Conservation (phyloP, 148 eudicot genomes). For the Limonium bicolor region DNA sequence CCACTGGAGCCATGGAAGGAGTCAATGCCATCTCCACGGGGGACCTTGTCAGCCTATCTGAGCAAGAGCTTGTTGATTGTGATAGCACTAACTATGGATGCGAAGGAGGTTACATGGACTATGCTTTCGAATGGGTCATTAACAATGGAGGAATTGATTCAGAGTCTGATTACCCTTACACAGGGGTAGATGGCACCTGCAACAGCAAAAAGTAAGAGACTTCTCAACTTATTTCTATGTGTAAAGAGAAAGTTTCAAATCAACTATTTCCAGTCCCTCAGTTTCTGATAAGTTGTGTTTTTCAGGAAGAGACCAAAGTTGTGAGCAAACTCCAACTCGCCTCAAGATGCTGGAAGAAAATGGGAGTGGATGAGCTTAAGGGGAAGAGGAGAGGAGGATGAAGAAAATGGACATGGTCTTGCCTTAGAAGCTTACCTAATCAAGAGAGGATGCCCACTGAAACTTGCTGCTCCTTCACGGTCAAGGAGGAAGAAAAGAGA, state of each 20-base stretch:
- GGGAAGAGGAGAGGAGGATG: too few species aligned
- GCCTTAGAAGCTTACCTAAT: too few species aligned
- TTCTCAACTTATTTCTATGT: not conserved
- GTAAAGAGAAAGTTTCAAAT: not conserved
- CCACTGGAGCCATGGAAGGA: constrained; percentile 50
- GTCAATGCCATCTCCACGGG: constrained; percentile 29
- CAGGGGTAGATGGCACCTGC: constrained; percentile 25
- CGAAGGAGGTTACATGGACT: constrained; percentile 44
- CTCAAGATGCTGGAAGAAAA: too few species aligned
- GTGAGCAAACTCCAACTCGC: too few species aligned
- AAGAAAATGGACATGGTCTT: too few species aligned
- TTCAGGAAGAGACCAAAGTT: constrained; percentile 19
- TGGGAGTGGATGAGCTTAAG: too few species aligned
- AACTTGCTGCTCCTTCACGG: too few species aligned
- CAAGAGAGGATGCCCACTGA: too few species aligned
- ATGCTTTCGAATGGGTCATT: constrained; percentile 46
- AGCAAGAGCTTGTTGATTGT: constrained; percentile 43
- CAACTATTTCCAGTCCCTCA: not conserved
- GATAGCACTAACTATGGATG: constrained; percentile 36
- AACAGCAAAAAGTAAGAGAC: constrained; percentile 25
- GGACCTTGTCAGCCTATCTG: constrained; percentile 45
- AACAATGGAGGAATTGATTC: constrained; percentile 41
- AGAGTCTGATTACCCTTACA: constrained; percentile 42
- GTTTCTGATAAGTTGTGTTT: not conserved
- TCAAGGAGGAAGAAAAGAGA: too few species aligned